Evolutionary conservation across 2,329 filamentous ascomycete species (phyloP).

Genomic region (Penicillium griseofulvum): DNA sequence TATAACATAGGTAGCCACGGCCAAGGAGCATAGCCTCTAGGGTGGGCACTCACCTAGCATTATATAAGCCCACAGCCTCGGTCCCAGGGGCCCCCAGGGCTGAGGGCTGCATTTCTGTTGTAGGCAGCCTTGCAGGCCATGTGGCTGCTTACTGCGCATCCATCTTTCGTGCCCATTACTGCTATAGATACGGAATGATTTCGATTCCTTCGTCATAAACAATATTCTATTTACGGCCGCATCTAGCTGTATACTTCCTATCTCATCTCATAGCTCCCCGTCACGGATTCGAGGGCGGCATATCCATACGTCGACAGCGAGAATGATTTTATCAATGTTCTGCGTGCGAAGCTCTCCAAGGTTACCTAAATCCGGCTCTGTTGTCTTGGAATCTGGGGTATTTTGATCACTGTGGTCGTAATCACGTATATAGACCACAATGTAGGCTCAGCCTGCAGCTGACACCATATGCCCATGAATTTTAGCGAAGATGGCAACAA

Average conservation of each 20-base stretch:
- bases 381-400: background rate
- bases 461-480: background rate
- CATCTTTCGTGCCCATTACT: background rate
- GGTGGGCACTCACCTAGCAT: background rate
- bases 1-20: too few species aligned
- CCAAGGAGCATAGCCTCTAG: too few species aligned
- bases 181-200: background rate
- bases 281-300: background rate
- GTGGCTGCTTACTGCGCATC: background rate
- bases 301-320: background rate
- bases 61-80: background rate
- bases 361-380: too few species aligned
- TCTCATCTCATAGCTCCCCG: background rate
- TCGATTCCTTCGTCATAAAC: background rate
- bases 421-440: background rate
- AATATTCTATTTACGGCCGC: background rate
- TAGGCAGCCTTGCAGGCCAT: background rate
- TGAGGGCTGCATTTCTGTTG: too few species aligned
- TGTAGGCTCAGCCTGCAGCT: background rate
- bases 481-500: background rate
- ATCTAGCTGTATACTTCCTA: background rate
- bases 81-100: too few species aligned
- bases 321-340: background rate
- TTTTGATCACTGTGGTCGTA: background rate
- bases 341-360: background rate